Base-by-base conservation (phyloP, 768 basidiomycete genomes). In the Termitomyces titanicus region DNA sequence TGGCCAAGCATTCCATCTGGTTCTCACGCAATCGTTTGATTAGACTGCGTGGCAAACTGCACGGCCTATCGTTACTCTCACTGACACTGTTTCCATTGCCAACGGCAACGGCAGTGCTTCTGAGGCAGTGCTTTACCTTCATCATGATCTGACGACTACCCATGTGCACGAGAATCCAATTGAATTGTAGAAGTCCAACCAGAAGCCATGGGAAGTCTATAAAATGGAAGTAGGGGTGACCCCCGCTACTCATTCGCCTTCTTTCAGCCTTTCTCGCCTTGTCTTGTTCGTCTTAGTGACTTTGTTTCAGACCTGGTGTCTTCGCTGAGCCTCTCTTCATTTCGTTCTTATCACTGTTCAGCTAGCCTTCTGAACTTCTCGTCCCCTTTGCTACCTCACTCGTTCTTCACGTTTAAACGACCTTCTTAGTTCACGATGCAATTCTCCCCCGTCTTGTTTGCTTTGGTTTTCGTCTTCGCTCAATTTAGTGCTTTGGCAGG, bases 261-360 rank as follows among this genome's bases (percentile, higher is more conserved):
- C 45, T 49, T 51, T 45, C 54, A 54, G 57, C 48, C 49, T 56
- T 49, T 35, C 51, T n/a, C 20, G 44, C 40, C 24, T 40, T 42
- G 40, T 56, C 37, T 42, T 35, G 46, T 49, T 29, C 49, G 46
- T 51, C 48, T 11, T 58, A 33, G 8, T 51, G 29, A 29, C 34
- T 48, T 55, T 27, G 40, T 51, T 27, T 46, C n/a, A 51, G 59
- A 60, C 59, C 59, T 54, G 59, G 59, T 60, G 59, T 60, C 59
- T 60, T 60, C 56, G 31, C 37, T 51, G 51, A 51, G 51, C 52
- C 29, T 9, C 9, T 20, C 35, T 53, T 54, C 54, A 50, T 51
- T 51, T 42, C 18, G 20, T 44, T 47, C 33, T 47, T 46, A 45
- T 44, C 47, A 46, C n/a, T 29, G 42, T 46, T 60, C 47, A 53